phyloP scores from a whole-genome alignment of 1,284 basidiomycete genomes.

The Acaromyces ingoldii region DNA sequence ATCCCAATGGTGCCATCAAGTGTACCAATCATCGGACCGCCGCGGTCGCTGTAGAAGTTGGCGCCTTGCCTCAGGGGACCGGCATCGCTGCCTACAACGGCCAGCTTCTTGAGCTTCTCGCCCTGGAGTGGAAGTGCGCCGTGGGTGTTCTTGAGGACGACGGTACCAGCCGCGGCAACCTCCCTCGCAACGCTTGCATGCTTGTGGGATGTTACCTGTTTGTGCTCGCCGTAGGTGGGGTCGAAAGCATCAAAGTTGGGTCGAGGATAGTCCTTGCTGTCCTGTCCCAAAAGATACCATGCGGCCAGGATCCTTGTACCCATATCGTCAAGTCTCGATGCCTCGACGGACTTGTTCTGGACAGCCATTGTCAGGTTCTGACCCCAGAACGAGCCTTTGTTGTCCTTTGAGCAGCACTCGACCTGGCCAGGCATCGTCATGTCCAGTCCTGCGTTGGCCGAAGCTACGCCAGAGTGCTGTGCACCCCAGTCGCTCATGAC shows the following conservation, averaged over 20 bases:
- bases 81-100: conserved; percentile 57
- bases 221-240: conserved; percentile 56
- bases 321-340: conserved; percentile 57
- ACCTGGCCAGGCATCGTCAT: conserved; percentile 54
- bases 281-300: conserved; percentile 38
- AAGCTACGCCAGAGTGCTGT: conserved; percentile 41
- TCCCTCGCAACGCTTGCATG: conserved; percentile 64
- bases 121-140: conserved; percentile 24
- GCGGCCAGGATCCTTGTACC: conserved; percentile 49
- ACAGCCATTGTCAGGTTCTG: conserved; percentile 62
- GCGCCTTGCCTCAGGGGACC: conserved; percentile 66
- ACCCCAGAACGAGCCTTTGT: conserved; percentile 57
- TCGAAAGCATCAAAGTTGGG: conserved; percentile 32
- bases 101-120: conserved; percentile 24
- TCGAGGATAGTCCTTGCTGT: conserved; percentile 16
- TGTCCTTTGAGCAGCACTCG: conserved; percentile 15
- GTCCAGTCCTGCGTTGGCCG: conserved; percentile 66
- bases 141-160: conserved; percentile 60
- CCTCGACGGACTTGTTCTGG: conserved; percentile 64
- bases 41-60: conserved; percentile 65
- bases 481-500: conserved; percentile 54
- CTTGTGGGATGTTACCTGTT: conserved; percentile 64
- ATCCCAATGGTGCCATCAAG: conserved; percentile 67
- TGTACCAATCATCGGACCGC: too few species aligned
- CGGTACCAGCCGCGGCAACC: conserved; percentile 65